Conservation (phyloP, 2,329 filamentous ascomycete genomes). For the Pseudogymnoascus destructans region DNA sequence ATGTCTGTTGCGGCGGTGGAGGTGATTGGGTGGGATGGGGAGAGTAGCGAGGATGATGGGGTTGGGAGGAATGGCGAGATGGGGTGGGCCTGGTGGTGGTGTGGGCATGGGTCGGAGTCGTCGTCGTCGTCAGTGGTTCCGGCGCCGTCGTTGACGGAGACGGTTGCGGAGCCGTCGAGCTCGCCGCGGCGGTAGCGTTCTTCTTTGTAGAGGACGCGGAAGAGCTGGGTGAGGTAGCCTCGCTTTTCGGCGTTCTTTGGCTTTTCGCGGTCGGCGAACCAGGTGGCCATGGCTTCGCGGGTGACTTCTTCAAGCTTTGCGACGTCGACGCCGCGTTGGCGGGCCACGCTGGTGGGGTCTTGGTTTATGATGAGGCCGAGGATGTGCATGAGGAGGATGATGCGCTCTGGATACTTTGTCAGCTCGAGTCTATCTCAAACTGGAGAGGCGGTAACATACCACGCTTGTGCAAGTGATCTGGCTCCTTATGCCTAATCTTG, state of each 20-base stretch:
- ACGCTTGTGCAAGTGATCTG: constrained; percentile 57
- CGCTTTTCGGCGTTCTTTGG: constrained; percentile 42
- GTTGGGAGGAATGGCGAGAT: background rate
- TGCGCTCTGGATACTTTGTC: constrained; percentile 35
- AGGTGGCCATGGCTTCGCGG: constrained; percentile 42
- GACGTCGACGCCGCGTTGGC: constrained; percentile 31
- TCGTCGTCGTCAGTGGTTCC: background rate
- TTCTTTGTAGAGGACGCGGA: constrained; percentile 44
- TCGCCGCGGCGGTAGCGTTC: constrained; percentile 43
- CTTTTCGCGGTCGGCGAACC: constrained; percentile 43
- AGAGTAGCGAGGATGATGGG: background rate
- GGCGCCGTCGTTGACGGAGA: background rate
- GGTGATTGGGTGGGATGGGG: background rate
- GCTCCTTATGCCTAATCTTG: constrained; percentile 55
- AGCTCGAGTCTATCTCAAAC: constrained; percentile 11
- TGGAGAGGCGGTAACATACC: constrained; percentile 33
- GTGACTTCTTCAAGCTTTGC: constrained; percentile 45
- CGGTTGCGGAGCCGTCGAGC: constrained; percentile 25
- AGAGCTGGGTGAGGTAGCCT: constrained; percentile 45
- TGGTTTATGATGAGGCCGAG: constrained; percentile 39
- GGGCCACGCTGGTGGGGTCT: constrained; percentile 30
- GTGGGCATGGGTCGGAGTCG: background rate
- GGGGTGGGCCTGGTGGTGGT: background rate
- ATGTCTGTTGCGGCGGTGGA: background rate
- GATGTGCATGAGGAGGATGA: constrained; percentile 46